Evolutionary conservation across 2,329 filamentous ascomycete species (phyloP).

Genomic region (Fusarium cicatricum): DNA sequence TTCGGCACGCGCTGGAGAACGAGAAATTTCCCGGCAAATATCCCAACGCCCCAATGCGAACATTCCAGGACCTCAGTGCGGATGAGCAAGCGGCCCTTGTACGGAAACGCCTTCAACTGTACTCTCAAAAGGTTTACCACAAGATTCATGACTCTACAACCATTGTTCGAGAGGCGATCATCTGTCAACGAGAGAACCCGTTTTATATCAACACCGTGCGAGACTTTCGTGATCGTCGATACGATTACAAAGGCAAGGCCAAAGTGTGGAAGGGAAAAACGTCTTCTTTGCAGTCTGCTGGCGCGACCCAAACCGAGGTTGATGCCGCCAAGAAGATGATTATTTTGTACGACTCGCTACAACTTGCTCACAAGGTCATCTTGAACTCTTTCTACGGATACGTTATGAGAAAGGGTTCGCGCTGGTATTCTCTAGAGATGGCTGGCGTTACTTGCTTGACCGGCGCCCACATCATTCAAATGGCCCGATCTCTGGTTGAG

Average conservation of each 20-base stretch:
- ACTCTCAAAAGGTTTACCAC: conserved; percentile 99
- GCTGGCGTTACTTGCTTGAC: conserved; percentile 97
- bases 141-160: conserved; percentile 97
- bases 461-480: conserved; percentile 94
- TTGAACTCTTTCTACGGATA: conserved; percentile 99
- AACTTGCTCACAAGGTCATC: conserved; percentile 98
- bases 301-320: conserved; percentile 77
- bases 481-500: conserved; percentile 93
- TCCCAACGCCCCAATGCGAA: conserved; percentile 73
- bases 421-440: conserved; percentile 99
- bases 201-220: conserved; percentile 98
- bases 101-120: conserved; percentile 88
- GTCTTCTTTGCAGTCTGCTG: conserved; percentile 82
- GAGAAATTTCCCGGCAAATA: conserved; percentile 87
- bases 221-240: conserved; percentile 94
- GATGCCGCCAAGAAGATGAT: conserved; percentile 99
- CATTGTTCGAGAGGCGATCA: conserved; percentile 93
- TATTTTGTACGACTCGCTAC: conserved; percentile 91
- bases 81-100: conserved; percentile 85
- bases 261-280: conserved; percentile 99
- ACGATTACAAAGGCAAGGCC: conserved; percentile 98
- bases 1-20: conserved; percentile 87
- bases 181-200: conserved; percentile 96
- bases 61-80: conserved; percentile 80
- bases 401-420: conserved; percentile 98